Evolutionary conservation across 2,329 filamentous ascomycete species (phyloP).

Genomic region (Cladosporium halotolerans): DNA sequence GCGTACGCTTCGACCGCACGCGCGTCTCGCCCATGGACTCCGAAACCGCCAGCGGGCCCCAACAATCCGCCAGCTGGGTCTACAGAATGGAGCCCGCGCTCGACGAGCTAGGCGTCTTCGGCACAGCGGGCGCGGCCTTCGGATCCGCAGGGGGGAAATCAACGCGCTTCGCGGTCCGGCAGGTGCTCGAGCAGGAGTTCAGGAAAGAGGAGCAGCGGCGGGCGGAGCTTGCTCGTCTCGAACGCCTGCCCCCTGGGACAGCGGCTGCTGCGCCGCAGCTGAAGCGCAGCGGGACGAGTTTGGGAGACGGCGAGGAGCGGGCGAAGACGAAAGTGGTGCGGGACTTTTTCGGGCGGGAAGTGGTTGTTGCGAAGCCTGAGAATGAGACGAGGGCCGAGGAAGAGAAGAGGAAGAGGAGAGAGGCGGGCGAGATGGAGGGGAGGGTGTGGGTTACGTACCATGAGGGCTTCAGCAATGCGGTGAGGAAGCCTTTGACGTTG

Average conservation of each 20-base stretch:
- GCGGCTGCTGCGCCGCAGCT: constrained; percentile 26
- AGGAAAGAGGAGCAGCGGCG: constrained; percentile 63
- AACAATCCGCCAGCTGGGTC: constrained; percentile 57
- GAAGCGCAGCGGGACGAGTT: constrained; percentile 8
- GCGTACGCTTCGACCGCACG: constrained; percentile 74
- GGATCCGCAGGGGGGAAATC: constrained; percentile 56
- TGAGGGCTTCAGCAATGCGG: constrained; percentile 87
- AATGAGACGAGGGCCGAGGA: constrained; percentile 31
- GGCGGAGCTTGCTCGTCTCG: constrained; percentile 60
- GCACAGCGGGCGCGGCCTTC: constrained; percentile 53
- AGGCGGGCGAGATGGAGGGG: constrained; percentile 40
- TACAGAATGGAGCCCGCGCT: constrained; percentile 92
- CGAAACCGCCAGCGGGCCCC: constrained; percentile 16
- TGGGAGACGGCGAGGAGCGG: not conserved
- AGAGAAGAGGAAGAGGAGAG: constrained; percentile 30
- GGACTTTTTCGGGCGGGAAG: constrained; percentile 79
- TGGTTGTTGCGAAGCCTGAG: constrained; percentile 44
- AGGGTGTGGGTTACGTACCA: constrained; percentile 84
- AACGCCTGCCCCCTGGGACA: constrained; percentile 53
- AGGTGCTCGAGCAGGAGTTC: constrained; percentile 88
- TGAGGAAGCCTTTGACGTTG: constrained; percentile 78
- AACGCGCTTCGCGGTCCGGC: constrained; percentile 84
- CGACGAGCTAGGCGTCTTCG: constrained; percentile 71
- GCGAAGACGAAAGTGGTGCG: constrained; percentile 48
- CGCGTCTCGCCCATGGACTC: constrained; percentile 40